Base-by-base conservation (phyloP, 1,284 basidiomycete species). In the Apiotrichum akiyoshidainum region DNA sequence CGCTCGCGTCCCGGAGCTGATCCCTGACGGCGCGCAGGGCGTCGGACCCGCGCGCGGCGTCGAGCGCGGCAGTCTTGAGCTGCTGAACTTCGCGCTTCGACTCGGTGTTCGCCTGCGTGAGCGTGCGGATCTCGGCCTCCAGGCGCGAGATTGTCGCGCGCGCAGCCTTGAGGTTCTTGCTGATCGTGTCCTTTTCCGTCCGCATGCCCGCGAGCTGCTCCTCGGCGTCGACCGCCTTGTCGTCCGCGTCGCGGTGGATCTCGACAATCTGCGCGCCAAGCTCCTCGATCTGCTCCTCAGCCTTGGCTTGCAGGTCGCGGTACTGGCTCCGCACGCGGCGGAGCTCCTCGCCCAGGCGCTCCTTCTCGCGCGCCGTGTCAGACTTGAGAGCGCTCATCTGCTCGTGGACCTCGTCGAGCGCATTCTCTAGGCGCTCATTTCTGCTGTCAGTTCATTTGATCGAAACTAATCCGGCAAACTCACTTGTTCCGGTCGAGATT, bases 351-450 rank as follows among this genome's bases (percentile, higher is more conserved):
- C 66, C 64, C 19, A 73, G 52, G 11, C 74, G 62, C 17, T 65
- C 56, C 39, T 63, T 64, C 52, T 74, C 74, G 3, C 54, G 59
- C 3, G 42, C 40, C 48, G 67, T 60, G 47, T 75, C 70, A 1
- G 58, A 42, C 40, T 67, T 66, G 21, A 75, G 67, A 22, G 52
- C 34, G 14, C 63, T 66, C 59, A 76, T 65, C 45, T 73, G 71
- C 14, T 55, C 40, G 53, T 70, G 69, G 2, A 75, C 70, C 1
- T 60, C 58, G 5, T 60, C 55, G 16, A 75, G 55, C 21, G 71
- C 68, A 22, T 53, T 50, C 46, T 70, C 54, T 22, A 74, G 57
- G 11, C 61, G 52, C 17, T 63, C 66, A 34, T 72, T 63, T 3
- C 58, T 58, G 22, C 3, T 26, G 35, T 57, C 33, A 50, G 49